A percentile compares a stretch with the other conserved stretches of the same genome.
These are phyloP conservation scores for Tieghemostelium lacteum DNA, from an alignment of 78 protist genomes.

Conservation along the genomic window DNA sequence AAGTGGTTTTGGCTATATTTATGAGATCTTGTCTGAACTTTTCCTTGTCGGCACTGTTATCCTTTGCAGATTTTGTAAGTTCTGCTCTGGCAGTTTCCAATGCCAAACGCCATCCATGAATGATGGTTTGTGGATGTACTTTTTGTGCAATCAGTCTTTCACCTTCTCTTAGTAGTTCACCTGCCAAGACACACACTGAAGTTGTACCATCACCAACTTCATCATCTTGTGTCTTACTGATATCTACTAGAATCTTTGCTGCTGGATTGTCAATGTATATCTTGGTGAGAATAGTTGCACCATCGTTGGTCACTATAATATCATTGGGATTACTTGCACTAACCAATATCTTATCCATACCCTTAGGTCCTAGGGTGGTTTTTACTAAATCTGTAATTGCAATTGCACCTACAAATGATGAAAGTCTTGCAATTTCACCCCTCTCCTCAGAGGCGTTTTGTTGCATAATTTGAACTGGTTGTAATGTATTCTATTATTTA, in stretches of 20 bases:
- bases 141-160: slow-evolving; percentile 93
- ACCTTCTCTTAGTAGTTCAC: slow-evolving; percentile 98
- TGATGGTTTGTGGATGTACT: slow-evolving; percentile 98
- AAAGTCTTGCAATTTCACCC: slow-evolving; percentile 89
- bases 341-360: slow-evolving; percentile 99
- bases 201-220: slow-evolving; percentile 99
- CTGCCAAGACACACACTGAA: slow-evolving; percentile 96
- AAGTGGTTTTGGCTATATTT: slow-evolving; percentile 98
- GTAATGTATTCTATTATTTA: slow-evolving; percentile 40
- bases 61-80: slow-evolving; percentile 81
- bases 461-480: slow-evolving; percentile 74
- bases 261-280: slow-evolving; percentile 97
- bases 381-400: slow-evolving; percentile 99
- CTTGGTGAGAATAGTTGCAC: slow-evolving; percentile 99
- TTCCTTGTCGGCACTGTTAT: slow-evolving; percentile 82
- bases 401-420: slow-evolving; percentile 94
- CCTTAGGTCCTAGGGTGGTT: slow-evolving; percentile 99
- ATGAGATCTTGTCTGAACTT: slow-evolving; percentile 91
- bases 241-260: slow-evolving; percentile 95
- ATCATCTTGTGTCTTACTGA: slow-evolving; percentile 97
- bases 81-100: slow-evolving; percentile 89
- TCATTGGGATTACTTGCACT: slow-evolving; percentile 71
- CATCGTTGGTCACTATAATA: slow-evolving; percentile 97
- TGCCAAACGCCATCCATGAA: slow-evolving; percentile 94
- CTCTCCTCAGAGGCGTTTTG: slow-evolving; percentile 84